phyloP scores from a whole-genome alignment of 2,329 filamentous ascomycete species.

The Penicillium sp. region DNA sequence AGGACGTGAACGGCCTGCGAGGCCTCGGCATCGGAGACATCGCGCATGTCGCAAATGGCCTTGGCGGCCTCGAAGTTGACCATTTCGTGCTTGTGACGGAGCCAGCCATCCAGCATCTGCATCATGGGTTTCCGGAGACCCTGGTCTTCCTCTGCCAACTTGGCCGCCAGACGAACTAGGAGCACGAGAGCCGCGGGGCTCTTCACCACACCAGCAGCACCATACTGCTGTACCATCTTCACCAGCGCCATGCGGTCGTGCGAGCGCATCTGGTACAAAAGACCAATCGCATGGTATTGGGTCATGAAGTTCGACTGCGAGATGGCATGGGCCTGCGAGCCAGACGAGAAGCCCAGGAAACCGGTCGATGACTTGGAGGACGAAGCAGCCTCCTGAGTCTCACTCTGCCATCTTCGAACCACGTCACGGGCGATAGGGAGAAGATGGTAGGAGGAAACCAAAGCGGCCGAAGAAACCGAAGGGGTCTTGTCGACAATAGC shows the following conservation, averaged over 20 bases:
- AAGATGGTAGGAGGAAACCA: constrained; percentile 96
- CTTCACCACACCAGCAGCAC: constrained; percentile 84
- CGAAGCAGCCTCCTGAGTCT: constrained; percentile 93
- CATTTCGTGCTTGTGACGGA: constrained; percentile 98
- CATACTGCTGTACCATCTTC: constrained; percentile 99
- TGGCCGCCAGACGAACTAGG: constrained; percentile 85
- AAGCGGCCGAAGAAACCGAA: constrained; percentile 89
- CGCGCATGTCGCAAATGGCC: constrained; percentile 90
- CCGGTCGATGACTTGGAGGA: constrained; percentile 82
- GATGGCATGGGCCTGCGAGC: constrained; percentile 63
- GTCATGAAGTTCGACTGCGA: constrained; percentile 92
- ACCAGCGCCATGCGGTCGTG: constrained; percentile 97
- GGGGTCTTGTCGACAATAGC: constrained; percentile 99
- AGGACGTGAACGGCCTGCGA: constrained; percentile 89
- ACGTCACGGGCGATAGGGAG: constrained; percentile 94
- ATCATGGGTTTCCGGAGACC: constrained; percentile 93
- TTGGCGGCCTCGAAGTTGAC: constrained; percentile 99
- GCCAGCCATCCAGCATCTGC: constrained; percentile 90
- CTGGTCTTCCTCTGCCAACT: constrained; percentile 88
- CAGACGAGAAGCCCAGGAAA: constrained; percentile 89
- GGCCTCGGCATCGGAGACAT: constrained; percentile 87
- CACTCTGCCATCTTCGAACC: constrained; percentile 95
- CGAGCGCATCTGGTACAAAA: constrained; percentile 95
- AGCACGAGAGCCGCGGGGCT: constrained; percentile 89
- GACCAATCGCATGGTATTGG: constrained; percentile 96